Conservation (phyloP, 2,329 filamentous ascomycete genomes). For the Colletotrichum euphorbiae region DNA sequence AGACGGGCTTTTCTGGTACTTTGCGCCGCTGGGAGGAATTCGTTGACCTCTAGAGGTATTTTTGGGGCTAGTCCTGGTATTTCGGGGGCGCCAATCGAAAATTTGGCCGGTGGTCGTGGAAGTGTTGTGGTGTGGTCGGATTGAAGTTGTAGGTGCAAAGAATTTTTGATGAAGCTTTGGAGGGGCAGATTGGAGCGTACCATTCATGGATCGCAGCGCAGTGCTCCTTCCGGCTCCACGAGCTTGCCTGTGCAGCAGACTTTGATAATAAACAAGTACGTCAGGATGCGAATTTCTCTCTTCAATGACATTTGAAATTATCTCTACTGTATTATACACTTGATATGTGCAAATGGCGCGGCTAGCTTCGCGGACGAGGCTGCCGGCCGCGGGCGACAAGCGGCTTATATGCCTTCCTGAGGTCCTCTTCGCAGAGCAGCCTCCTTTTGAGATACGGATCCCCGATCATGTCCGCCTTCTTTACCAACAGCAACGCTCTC, state of each 20-base stretch:
- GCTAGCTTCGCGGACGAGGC: no score
- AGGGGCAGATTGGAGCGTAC: constrained; percentile 33
- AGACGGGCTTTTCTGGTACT: not conserved
- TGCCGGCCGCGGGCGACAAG: no score
- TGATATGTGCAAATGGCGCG: no score
- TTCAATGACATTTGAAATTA: no score
- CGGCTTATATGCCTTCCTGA: not conserved
- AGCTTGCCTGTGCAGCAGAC: no score
- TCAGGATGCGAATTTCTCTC: no score
- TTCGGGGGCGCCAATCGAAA: not conserved
- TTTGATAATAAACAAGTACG: no score
- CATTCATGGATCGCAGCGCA: not conserved
- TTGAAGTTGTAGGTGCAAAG: constrained; percentile 31
- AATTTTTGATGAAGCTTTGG: constrained; percentile 39
- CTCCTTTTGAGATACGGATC: not conserved
- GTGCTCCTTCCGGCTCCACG: no score
- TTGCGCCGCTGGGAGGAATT: not conserved
- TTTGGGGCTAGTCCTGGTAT: not conserved
- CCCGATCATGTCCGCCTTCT: no score
- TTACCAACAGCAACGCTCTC: no score
- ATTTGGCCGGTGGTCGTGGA: constrained; percentile 10
- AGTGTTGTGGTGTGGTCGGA: constrained; percentile 8
- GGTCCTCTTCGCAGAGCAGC: not conserved
- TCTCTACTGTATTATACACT: no score
- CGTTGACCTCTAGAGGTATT: not conserved